A percentile compares a stretch with the other conserved stretches of the same genome.
phyloP scores from a whole-genome alignment of 805 yeast species.

The Sugiyamaella qingdaonensis region DNA sequence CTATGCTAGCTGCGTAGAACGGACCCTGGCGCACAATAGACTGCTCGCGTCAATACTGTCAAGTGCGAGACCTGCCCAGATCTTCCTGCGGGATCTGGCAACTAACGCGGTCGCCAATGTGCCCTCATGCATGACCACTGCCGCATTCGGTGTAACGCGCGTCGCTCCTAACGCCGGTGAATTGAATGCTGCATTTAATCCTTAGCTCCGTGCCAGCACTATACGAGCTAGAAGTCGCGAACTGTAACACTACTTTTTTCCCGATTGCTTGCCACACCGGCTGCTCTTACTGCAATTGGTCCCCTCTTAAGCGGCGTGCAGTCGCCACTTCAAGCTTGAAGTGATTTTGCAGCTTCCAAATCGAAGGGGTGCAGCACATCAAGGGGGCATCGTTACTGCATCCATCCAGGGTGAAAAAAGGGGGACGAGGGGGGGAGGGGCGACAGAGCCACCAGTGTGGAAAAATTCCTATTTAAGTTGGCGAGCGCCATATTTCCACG shows the following conservation, averaged over 20 bases:
- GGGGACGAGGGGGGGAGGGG: not conserved
- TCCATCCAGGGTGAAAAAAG: not conserved
- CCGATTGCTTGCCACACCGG: not conserved
- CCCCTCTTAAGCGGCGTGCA: too few species aligned
- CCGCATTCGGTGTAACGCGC: not conserved
- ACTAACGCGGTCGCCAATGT: constrained; percentile 1
- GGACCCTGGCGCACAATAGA: too few species aligned
- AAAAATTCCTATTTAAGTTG: not conserved
- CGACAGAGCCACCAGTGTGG: not conserved
- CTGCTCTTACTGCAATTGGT: too few species aligned
- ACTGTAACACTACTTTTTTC: not conserved
- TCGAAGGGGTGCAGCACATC: constrained; percentile 1
- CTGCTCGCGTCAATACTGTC: too few species aligned
- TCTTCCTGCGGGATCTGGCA: not conserved
- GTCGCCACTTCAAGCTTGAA: too few species aligned
- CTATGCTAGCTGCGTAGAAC: too few species aligned
- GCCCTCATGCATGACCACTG: not conserved
- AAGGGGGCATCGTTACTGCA: constrained; percentile 1
- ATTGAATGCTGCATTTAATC: too few species aligned
- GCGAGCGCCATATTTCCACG: too few species aligned
- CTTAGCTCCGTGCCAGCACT: too few species aligned
- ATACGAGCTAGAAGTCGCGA: too few species aligned
- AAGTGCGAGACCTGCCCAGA: too few species aligned
- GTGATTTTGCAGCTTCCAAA: not conserved
- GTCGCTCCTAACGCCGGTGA: not conserved